phyloP scores from a whole-genome alignment of 163 green algal genomes.

The Chlorella variabilis region DNA sequence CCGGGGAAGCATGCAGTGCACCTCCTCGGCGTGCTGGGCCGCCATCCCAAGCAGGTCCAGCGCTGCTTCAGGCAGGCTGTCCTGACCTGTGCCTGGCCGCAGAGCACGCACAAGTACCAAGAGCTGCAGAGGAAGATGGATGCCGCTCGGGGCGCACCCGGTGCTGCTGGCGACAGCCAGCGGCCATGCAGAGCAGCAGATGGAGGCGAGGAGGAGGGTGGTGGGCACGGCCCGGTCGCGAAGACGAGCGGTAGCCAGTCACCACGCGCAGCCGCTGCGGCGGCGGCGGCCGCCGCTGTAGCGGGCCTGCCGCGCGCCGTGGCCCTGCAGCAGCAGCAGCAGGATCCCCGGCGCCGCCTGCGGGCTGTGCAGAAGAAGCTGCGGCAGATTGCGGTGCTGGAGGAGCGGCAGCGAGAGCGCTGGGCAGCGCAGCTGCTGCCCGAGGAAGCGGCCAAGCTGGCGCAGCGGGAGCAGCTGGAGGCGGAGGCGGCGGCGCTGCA shows the following conservation, averaged over 20 bases:
- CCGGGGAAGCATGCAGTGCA: too few species aligned
- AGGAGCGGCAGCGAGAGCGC: background rate
- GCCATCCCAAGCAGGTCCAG: too few species aligned
- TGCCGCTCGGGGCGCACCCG: background rate
- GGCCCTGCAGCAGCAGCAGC: conserved; percentile 13
- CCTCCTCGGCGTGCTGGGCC: too few species aligned
- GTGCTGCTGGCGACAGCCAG: too few species aligned
- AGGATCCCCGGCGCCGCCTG: background rate
- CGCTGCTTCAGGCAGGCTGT: too few species aligned
- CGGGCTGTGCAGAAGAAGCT: conserved; percentile 24
- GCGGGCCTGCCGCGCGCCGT: background rate
- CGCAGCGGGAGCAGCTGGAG: background rate
- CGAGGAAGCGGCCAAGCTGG: background rate
- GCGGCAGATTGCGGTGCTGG: conserved; percentile 1
- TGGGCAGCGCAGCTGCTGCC: background rate
- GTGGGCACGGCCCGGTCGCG: background rate
- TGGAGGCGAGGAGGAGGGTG: background rate
- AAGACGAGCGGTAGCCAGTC: background rate
- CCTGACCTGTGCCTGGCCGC: too few species aligned
- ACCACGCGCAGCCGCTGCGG: background rate
- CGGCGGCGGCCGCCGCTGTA: background rate
- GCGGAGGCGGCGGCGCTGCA: background rate
- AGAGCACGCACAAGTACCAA: background rate
- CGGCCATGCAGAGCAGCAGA: background rate
- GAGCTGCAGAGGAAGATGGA: background rate